Conservation (phyloP, 768 basidiomycete species). For the Leccinum olivaceopallidum region DNA sequence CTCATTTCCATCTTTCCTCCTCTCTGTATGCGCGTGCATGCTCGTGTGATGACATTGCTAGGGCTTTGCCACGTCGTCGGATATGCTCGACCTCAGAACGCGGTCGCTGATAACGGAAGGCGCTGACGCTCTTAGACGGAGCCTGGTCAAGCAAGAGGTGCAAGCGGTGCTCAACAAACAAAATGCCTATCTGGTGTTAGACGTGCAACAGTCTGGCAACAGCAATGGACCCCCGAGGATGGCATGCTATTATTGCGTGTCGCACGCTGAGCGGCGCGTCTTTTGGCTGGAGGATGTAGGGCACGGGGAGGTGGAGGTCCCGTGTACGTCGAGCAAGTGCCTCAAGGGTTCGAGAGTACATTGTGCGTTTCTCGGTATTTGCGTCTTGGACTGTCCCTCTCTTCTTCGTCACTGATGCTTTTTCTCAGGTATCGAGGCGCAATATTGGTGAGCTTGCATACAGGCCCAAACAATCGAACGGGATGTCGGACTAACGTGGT, state of each 20-base stretch:
- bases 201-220: slow-evolving; percentile 4
- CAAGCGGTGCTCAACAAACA: slow-evolving; percentile 7
- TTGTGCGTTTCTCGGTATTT: slow-evolving; percentile 22
- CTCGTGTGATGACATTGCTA: neutral
- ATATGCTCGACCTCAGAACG: slow-evolving; percentile 9
- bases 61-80: slow-evolving; percentile 15
- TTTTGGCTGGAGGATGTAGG: slow-evolving; percentile 31
- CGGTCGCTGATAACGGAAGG: slow-evolving; percentile 16
- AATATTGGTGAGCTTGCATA: slow-evolving; percentile 28
- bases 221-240: neutral
- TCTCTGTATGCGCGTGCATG: neutral
- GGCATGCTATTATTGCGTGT: slow-evolving; percentile 28
- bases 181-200: slow-evolving; percentile 20
- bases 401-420: neutral
- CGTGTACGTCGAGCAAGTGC: slow-evolving; percentile 27
- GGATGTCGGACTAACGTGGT: neutral
- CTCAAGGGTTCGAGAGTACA: slow-evolving; percentile 12
- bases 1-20: neutral
- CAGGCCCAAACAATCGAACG: neutral
- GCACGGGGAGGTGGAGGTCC: slow-evolving; percentile 20
- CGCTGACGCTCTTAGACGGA: slow-evolving; percentile 7
- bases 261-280: slow-evolving; percentile 27
- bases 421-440: slow-evolving; percentile 27
- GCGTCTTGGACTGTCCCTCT: neutral
- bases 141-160: slow-evolving; percentile 6